These are phyloP conservation scores for Coprinopsis strossmayeri DNA, from an alignment of 768 basidiomycete species.

Conservation along the genomic window DNA sequence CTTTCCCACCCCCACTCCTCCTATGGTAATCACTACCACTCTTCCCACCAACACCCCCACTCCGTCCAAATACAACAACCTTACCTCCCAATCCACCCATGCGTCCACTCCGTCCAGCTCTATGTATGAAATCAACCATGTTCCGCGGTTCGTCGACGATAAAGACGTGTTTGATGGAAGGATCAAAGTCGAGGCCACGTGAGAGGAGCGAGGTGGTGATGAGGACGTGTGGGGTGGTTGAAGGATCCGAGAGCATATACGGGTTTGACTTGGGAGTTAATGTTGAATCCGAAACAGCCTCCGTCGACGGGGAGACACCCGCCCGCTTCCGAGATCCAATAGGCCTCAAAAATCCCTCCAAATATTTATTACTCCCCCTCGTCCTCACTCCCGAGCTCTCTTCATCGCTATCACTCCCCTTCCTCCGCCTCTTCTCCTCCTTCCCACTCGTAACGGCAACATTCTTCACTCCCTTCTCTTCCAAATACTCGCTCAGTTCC, in stretches of 20 bases:
- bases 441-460: constrained; percentile 61
- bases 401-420: not conserved
- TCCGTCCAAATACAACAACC: not conserved
- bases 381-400: not conserved
- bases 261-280: constrained; percentile 7
- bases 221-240: constrained; percentile 55
- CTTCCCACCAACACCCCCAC: not conserved
- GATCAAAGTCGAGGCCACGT: constrained; percentile 83
- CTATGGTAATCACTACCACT: not conserved
- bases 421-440: constrained; percentile 33
- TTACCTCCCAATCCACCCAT: not conserved
- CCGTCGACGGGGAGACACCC: not conserved
- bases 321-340: constrained; percentile 6
- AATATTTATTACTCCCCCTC: constrained; percentile 67
- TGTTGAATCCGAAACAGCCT: constrained; percentile 5
- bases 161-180: constrained; percentile 73
- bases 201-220: constrained; percentile 89
- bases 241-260: constrained; percentile 18
- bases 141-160: constrained; percentile 85
- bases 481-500: constrained; percentile 52
- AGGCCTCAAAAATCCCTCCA: constrained; percentile 64
- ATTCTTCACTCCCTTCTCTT: constrained; percentile 53
- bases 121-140: constrained; percentile 88
- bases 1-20: not conserved
- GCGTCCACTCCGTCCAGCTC: constrained; percentile 20